Evolutionary conservation across 148 eudicot genomes (phyloP).

Genomic region (Spergularia bocconei): DNA sequence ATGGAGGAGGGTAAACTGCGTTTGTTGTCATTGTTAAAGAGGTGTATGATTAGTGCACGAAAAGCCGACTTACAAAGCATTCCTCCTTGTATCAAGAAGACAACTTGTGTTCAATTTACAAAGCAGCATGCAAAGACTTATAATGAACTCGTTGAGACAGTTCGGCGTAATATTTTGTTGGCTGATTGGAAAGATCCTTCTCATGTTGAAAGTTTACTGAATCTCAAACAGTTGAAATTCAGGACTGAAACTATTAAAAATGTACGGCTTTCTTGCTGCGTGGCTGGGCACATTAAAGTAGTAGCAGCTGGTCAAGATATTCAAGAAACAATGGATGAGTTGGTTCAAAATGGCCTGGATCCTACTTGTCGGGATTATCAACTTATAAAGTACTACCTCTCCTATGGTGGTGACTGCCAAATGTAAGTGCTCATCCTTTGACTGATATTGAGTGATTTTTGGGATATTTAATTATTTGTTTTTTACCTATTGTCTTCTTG

Average conservation of each 20-base stretch:
- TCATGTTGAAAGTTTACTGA: constrained; percentile 93
- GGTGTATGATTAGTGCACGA: constrained; percentile 98
- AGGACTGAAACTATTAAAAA: constrained; percentile 67
- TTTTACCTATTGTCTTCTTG: constrained; percentile 17
- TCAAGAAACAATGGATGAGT: constrained; percentile 92
- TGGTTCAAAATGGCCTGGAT: constrained; percentile 67
- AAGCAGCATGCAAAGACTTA: constrained; percentile 83
- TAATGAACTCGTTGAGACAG: constrained; percentile 87
- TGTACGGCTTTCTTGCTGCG: constrained; percentile 92
- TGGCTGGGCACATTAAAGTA: constrained; percentile 90
- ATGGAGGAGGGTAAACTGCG: constrained; percentile 89
- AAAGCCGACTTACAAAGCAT: constrained; percentile 76
- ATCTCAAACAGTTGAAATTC: constrained; percentile 89
- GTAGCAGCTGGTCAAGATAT: constrained; percentile 81
- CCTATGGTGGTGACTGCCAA: constrained; percentile 78
- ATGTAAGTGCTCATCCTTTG: constrained; percentile 45
- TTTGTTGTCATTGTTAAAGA: constrained; percentile 66
- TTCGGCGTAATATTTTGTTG: constrained; percentile 83
- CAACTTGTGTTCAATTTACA: constrained; percentile 58
- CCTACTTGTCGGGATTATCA: constrained; percentile 64
- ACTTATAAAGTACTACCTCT: constrained; percentile 52
- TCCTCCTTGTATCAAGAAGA: constrained; percentile 86
- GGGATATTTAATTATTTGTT: background rate
- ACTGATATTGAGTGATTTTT: background rate
- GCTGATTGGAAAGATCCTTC: constrained; percentile 99